Conservation (phyloP, 164 flowering plant genomes). For the Liriodendron chinense region DNA sequence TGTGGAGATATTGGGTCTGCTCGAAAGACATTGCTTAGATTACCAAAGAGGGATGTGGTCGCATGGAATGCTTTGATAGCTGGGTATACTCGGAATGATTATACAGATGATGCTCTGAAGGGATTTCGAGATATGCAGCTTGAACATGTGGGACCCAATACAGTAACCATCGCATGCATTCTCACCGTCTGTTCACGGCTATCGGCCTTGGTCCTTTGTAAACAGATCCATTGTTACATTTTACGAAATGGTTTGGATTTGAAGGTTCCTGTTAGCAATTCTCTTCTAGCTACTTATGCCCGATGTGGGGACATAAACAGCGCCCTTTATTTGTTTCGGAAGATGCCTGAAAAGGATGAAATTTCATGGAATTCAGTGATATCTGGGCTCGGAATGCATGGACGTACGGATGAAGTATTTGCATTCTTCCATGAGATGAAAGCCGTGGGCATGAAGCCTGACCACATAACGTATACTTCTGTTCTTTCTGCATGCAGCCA, state of each 20-base stretch:
- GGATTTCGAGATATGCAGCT: constrained; percentile 34
- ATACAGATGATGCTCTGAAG: constrained; percentile 25
- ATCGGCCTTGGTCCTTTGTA: constrained; percentile 27
- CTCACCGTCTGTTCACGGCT: constrained; percentile 33
- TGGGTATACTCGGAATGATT: constrained; percentile 33
- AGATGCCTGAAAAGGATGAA: constrained; percentile 29
- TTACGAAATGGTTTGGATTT: constrained; percentile 24
- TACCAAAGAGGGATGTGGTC: constrained; percentile 33
- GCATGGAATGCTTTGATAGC: constrained; percentile 47
- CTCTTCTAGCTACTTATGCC: constrained; percentile 41
- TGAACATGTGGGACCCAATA: constrained; percentile 32
- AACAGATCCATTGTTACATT: constrained; percentile 38
- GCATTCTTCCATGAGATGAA: constrained; percentile 31
- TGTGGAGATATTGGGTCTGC: constrained; percentile 32
- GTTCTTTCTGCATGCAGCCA: constrained; percentile 51
- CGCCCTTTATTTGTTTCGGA: constrained; percentile 26
- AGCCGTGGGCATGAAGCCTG: constrained; percentile 28
- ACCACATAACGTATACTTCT: constrained; percentile 32
- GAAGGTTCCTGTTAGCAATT: constrained; percentile 36
- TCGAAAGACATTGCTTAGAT: constrained; percentile 23
- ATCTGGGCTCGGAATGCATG: constrained; percentile 39
- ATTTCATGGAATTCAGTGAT: constrained; percentile 46
- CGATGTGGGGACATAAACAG: constrained; percentile 43
- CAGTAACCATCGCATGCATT: constrained; percentile 29
- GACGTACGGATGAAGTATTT: constrained; percentile 26